Percentiles rank a stretch among this genome's conserved stretches.
Conservation (phyloP, 257 asterid genomes). For the Fraxinus anomala region DNA sequence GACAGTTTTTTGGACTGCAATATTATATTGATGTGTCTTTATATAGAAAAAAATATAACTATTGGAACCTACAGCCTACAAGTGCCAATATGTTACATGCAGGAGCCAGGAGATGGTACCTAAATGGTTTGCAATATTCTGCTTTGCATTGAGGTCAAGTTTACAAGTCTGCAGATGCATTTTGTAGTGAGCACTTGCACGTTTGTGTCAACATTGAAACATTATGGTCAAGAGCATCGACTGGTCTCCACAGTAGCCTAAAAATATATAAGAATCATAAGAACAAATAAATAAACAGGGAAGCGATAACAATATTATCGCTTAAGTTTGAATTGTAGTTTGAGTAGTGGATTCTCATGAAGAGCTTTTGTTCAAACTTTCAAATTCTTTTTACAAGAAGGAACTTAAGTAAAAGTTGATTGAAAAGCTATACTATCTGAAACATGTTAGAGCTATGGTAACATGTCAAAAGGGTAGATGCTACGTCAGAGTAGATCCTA, state of each 20-base stretch:
- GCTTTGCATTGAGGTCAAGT: background rate
- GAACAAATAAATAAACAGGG: background rate
- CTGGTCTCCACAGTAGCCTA: background rate
- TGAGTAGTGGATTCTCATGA: background rate
- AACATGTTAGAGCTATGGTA: slow-evolving; percentile 9
- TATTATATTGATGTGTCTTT: background rate
- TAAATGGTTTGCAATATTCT: background rate
- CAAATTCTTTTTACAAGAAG: slow-evolving; percentile 11
- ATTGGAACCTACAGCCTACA: background rate
- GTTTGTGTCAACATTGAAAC: background rate
- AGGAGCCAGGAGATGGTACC: background rate
- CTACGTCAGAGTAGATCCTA: background rate
- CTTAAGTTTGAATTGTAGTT: background rate
- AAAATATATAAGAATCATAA: background rate
- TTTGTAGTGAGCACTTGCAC: background rate
- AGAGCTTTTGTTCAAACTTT: background rate
- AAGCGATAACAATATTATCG: background rate
- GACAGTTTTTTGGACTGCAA: background rate
- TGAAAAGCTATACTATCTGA: slow-evolving; percentile 15
- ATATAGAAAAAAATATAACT: background rate
- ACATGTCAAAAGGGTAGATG: background rate
- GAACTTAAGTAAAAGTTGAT: background rate
- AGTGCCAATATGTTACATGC: background rate
- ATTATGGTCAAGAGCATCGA: background rate
- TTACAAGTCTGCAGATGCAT: background rate